Base-by-base conservation (phyloP, 2,329 filamentous ascomycete species). In the Pezicula rhizophila region DNA sequence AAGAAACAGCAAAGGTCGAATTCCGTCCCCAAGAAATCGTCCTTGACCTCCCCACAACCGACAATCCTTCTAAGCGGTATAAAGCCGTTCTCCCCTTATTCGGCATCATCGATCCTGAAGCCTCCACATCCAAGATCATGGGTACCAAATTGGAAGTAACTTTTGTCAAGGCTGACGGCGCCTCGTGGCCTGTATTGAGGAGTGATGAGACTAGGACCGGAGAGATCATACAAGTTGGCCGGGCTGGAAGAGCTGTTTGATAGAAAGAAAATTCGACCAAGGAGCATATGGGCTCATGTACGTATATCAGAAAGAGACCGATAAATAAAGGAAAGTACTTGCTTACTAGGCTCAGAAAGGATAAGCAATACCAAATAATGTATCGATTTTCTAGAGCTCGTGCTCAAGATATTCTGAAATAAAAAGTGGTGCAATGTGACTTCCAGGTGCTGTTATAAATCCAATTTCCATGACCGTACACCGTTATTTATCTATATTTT, bases 151-250 rank as follows among this genome's bases (percentile, higher is more conserved):
- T 88, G 48, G 85, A 89, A 65, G 66, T 87, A 58, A 81, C 72
- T 5, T 68, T 89, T 44, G 73, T 67, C 25, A 86, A 86, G 70
- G 78, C 76, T 5, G 80, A 85, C 60, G 79, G 77, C 3, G 70
- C 71, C 20, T 79, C 81, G 52, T 89, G 85, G 85, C 80, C 83
- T 15, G 81, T 85, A 5, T 63, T 89, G 60, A 74, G 82, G 52
- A 81, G 77, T 47, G 81, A 85, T 58, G 84, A 87, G 60, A 76
- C 72, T 56, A 74, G 73, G 57, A 82, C 79, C 3, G 83, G 83
- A 2, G 87, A 95, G 71, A 95, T 96, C 60, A 82, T 97, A 56
- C 93, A 99, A 70, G 77, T 95, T 55, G 93, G 93, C 12, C 78
- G 83, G 56, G 90, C 93, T 45, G 89, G 85, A 31, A 74, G 77